Evolutionary conservation across 2,329 filamentous ascomycete genomes (phyloP).

Genomic region (Aspergillus sp.): DNA sequence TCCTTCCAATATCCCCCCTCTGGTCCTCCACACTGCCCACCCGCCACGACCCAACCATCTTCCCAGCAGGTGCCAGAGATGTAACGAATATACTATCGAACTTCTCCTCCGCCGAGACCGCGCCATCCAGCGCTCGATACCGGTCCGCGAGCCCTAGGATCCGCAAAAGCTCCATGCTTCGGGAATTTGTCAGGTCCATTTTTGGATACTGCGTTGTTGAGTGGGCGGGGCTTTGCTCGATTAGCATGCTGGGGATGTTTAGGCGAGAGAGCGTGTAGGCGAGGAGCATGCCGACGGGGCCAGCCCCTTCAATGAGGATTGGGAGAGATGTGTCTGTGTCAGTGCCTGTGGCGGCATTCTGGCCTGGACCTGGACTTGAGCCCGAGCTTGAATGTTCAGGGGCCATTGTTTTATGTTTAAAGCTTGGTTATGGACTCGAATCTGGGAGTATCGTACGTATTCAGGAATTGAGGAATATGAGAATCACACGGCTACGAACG

Average conservation of each 20-base stretch:
- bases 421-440: too few species aligned
- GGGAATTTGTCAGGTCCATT: slow-evolving; percentile 39
- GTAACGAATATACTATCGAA: slow-evolving; percentile 12
- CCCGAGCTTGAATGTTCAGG: too few species aligned
- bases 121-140: slow-evolving; percentile 18
- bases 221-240: slow-evolving; percentile 23
- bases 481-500: too few species aligned
- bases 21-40: neutral
- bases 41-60: neutral
- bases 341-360: neutral
- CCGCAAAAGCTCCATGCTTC: slow-evolving; percentile 37
- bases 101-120: slow-evolving; percentile 6
- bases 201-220: slow-evolving; percentile 39
- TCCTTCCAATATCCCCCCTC: slow-evolving; percentile 18
- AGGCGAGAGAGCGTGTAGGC: slow-evolving; percentile 21
- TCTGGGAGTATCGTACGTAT: too few species aligned
- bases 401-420: too few species aligned
- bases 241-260: slow-evolving; percentile 21
- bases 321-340: neutral
- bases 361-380: too few species aligned
- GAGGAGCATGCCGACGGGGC: slow-evolving; percentile 26
- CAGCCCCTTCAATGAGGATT: slow-evolving; percentile 25
- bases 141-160: slow-evolving; percentile 29
- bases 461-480: too few species aligned
- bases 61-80: neutral